These are phyloP conservation scores for Aureobasidium lini DNA, from an alignment of 2,329 filamentous ascomycete genomes.

Conservation along the genomic window DNA sequence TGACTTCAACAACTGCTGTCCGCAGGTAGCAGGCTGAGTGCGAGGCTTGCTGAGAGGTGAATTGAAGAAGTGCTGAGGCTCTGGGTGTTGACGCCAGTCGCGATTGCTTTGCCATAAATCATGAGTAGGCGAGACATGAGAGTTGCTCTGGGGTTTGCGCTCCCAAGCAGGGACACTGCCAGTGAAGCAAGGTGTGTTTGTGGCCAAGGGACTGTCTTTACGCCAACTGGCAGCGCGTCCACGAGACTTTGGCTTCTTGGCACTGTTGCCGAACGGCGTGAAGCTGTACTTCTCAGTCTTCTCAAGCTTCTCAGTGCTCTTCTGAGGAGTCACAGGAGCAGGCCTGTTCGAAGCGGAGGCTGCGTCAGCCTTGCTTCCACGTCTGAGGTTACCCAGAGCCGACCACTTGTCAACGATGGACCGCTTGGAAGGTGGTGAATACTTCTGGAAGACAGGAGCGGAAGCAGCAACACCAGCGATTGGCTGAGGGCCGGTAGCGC, in stretches of 20 bases:
- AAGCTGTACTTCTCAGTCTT: conserved; percentile 25
- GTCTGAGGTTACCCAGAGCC: conserved; percentile 73
- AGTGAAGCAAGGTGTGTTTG: conserved; percentile 24
- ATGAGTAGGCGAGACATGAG: conserved; percentile 15
- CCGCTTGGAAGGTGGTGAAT: conserved; percentile 62
- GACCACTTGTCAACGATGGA: conserved; percentile 76
- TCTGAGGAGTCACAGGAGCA: conserved; percentile 22
- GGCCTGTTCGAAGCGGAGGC: conserved; percentile 35
- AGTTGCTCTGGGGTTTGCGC: conserved; percentile 19
- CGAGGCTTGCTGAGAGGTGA: conserved; percentile 16
- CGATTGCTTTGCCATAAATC: conserved; percentile 37
- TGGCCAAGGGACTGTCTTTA: conserved; percentile 22
- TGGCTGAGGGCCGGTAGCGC: conserved; percentile 22
- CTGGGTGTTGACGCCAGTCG: conserved; percentile 41
- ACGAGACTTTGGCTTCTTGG: conserved; percentile 26
- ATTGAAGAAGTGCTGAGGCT: conserved; percentile 14
- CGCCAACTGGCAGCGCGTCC: conserved; percentile 27
- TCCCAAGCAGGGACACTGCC: conserved; percentile 30
- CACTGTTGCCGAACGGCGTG: conserved; percentile 26
- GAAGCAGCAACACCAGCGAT: conserved; percentile 23
- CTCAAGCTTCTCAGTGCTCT: conserved; percentile 21
- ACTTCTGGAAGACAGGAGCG: conserved; percentile 36
- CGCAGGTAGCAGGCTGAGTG: conserved; percentile 16
- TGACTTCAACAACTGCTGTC: conserved; percentile 19
- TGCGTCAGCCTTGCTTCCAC: conserved; percentile 46